Evolutionary conservation across 495 filamentous ascomycete species (phyloP).

Genomic region (Chaetomium tenue): DNA sequence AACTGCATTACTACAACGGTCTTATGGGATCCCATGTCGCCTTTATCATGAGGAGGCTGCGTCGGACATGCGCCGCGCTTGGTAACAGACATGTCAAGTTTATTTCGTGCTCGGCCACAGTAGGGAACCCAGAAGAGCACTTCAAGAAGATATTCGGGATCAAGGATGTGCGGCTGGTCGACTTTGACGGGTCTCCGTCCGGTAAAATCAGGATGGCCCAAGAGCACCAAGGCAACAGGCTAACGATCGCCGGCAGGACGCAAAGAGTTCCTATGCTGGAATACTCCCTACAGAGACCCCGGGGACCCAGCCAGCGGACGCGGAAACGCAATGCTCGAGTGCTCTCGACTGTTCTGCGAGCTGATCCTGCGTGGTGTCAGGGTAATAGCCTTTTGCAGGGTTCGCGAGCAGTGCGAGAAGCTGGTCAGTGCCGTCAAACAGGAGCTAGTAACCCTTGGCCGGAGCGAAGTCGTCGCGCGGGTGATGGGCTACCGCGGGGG

Average conservation of each 20-base stretch:
- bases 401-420: slow-evolving; percentile 83
- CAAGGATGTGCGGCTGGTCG: slow-evolving; percentile 68
- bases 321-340: slow-evolving; percentile 77
- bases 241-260: slow-evolving; percentile 44
- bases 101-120: slow-evolving; percentile 95
- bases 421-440: slow-evolving; percentile 75
- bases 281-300: slow-evolving; percentile 92
- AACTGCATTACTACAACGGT: slow-evolving; percentile 96
- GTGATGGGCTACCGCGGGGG: slow-evolving; percentile 97
- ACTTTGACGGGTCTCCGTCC: slow-evolving; percentile 91
- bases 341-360: slow-evolving; percentile 85
- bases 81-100: slow-evolving; percentile 89
- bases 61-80: slow-evolving; percentile 85
- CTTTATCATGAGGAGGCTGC: slow-evolving; percentile 87
- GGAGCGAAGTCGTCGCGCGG: slow-evolving; percentile 68
- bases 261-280: slow-evolving; percentile 98
- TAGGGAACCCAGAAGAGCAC: slow-evolving; percentile 89
- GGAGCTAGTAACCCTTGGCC: slow-evolving; percentile 69
- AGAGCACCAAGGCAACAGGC: neutral
- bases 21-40: slow-evolving; percentile 92
- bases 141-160: slow-evolving; percentile 95
- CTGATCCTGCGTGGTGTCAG: slow-evolving; percentile 84
- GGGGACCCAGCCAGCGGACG: slow-evolving; percentile 81
- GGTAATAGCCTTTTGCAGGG: slow-evolving; percentile 89
- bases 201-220: slow-evolving; percentile 32